Evolutionary conservation across 495 filamentous ascomycete genomes (phyloP), one percentile per base, ranked within the genome.

Genomic region (Xylaria cubensis): DNA sequence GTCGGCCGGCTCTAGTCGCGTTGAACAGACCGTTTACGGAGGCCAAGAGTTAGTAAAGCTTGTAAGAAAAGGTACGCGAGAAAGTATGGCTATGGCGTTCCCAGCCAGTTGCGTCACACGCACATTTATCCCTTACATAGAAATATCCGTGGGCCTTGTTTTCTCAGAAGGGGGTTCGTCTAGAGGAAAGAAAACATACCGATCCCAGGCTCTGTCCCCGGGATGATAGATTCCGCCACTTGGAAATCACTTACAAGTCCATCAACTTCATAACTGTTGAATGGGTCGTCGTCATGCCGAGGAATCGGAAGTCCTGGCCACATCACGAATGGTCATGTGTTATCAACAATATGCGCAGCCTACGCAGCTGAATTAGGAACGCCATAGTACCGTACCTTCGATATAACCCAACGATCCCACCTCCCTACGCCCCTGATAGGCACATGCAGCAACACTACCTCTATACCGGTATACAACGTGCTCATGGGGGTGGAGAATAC

Each of bases 331-430:
- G 48, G 63, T 79, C 77, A 79, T 79, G 77, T 79, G 77, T 75
- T 74, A 76, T 75, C 73, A 75, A 74, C 70, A 63, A 74, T 71
- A 79, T 79, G 77, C 77, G 77, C 72, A 50, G 50, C 46, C 39
- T 58, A 67, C 41, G 63, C 70, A 72, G 42, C 21, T 59, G 26
- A 42, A 44, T 3, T 67, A 70, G 68, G 73, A 74, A 77, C 75
- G 73, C 70, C 74, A 75, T 58, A 75, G 75, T 74, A 74, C 72
- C 63, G 44, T 73, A 42, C 59, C 69, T 73, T 72, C 39, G 48
- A 73, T 72, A 56, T 75, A 75, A 69, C 74, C 77, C 77, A 77
- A 79, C 75, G 44, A 78, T 73, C 70, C 46, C 34, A 51, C 65
- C 71, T 73, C 71, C 69, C 48, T 74, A 67, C 66, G 67, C 69